Evolutionary conservation across 1,284 basidiomycete genomes (phyloP).

Genomic region (Pholiota adiposa): DNA sequence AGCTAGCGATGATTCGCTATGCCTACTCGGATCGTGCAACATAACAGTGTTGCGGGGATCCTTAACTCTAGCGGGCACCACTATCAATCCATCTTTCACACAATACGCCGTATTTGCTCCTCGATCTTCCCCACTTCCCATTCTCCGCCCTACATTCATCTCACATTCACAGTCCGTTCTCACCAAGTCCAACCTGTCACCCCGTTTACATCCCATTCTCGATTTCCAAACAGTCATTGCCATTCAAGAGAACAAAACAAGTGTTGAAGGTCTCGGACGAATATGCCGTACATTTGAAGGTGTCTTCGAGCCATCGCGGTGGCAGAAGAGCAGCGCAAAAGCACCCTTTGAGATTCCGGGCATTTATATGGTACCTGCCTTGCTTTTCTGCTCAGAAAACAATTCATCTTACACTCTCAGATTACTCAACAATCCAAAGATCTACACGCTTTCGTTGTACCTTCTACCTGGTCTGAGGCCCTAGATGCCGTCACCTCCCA

Average conservation of each 20-base stretch:
- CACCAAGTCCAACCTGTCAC: slow-evolving; percentile 37
- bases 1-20: slow-evolving; percentile 48
- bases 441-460: slow-evolving; percentile 52
- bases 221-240: slow-evolving; percentile 47
- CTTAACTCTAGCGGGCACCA: slow-evolving; percentile 54
- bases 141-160: slow-evolving; percentile 15
- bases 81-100: slow-evolving; percentile 43
- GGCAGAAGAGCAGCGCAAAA: slow-evolving; percentile 28
- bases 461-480: slow-evolving; percentile 61
- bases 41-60: slow-evolving; percentile 60
- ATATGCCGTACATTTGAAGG: slow-evolving; percentile 66
- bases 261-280: slow-evolving; percentile 65
- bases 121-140: slow-evolving; percentile 66
- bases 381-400: background rate
- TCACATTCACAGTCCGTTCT: slow-evolving; percentile 34
- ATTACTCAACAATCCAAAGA: slow-evolving; percentile 45
- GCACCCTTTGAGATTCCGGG: slow-evolving; percentile 50
- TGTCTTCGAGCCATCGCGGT: slow-evolving; percentile 53
- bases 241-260: slow-evolving; percentile 56
- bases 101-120: slow-evolving; percentile 65
- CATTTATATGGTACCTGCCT: slow-evolving; percentile 59
- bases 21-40: slow-evolving; percentile 62
- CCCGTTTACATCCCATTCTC: slow-evolving; percentile 26
- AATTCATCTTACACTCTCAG: slow-evolving; percentile 32
- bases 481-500: slow-evolving; percentile 32